These are phyloP conservation scores for Luvunga scandens DNA, from an alignment of 345 rosid genomes.

Conservation along the genomic window DNA sequence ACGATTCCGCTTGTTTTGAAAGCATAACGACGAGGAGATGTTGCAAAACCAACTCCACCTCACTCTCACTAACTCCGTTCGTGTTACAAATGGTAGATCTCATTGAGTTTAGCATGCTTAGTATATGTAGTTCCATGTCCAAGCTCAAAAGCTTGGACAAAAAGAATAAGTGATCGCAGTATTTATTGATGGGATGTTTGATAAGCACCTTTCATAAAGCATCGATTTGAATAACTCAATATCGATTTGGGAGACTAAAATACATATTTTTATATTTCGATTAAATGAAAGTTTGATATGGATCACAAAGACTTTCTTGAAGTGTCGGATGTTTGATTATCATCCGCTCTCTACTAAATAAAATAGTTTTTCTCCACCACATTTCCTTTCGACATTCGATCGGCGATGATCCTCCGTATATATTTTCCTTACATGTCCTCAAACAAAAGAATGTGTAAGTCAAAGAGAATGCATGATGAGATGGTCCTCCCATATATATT, in stretches of 20 bases:
- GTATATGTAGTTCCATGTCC: slow-evolving; percentile 72
- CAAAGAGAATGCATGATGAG: no score
- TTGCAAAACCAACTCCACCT: slow-evolving; percentile 46
- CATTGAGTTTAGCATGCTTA: slow-evolving; percentile 63
- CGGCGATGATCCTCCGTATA: slow-evolving; percentile 86
- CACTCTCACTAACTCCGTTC: slow-evolving; percentile 6
- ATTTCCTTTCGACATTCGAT: slow-evolving; percentile 77
- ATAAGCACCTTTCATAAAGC: slow-evolving; percentile 49
- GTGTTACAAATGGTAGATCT: slow-evolving; percentile 57
- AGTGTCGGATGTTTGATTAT: slow-evolving; percentile 80
- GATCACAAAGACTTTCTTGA: slow-evolving; percentile 34
- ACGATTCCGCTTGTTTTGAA: slow-evolving; percentile 43
- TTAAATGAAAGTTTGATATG: neutral
- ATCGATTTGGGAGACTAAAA: neutral
- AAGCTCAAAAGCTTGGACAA: slow-evolving; percentile 76
- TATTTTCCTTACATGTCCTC: no score
- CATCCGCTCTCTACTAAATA: slow-evolving; percentile 87
- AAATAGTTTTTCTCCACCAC: slow-evolving; percentile 86
- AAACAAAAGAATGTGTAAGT: no score
- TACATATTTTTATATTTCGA: neutral
- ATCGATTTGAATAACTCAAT: neutral
- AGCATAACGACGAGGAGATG: slow-evolving; percentile 64
- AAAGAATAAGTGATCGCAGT: slow-evolving; percentile 87
- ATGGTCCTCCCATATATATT: slow-evolving; percentile 55
- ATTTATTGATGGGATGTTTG: slow-evolving; percentile 72